Evolutionary conservation across 805 yeast species (phyloP).

Genomic region (Starmerella powellii): DNA sequence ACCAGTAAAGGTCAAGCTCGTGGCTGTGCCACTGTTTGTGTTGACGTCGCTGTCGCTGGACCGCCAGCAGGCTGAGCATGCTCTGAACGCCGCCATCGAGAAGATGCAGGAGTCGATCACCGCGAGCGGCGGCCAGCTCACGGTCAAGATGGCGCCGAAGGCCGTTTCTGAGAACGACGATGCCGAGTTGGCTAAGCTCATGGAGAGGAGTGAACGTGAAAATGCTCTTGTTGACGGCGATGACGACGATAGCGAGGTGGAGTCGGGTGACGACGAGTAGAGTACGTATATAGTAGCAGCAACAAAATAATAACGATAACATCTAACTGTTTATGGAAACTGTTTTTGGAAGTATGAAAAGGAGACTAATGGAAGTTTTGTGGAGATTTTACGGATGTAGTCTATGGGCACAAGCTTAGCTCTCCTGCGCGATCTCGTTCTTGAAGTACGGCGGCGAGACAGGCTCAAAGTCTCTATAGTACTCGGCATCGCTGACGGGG

Average conservation of each 20-base stretch:
- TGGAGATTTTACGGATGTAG: too few species aligned
- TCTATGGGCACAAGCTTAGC: too few species aligned
- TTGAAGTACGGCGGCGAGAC: constrained; percentile 3
- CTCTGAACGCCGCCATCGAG: constrained; percentile 67
- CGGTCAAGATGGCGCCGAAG: constrained; percentile 95
- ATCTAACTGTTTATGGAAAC: too few species aligned
- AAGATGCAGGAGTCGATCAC: constrained; percentile 59
- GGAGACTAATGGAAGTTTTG: too few species aligned
- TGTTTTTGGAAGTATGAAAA: neutral
- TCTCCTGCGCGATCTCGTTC: neutral
- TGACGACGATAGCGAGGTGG: constrained; percentile 42
- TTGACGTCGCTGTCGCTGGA: constrained; percentile 86
- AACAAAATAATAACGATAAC: constrained; percentile 7
- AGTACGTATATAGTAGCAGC: constrained; percentile 2
- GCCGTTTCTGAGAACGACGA: constrained; percentile 98
- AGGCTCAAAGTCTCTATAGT: constrained; percentile 6
- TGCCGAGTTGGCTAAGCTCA: constrained; percentile 89
- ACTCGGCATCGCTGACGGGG: constrained; percentile 28
- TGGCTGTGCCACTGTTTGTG: constrained; percentile 95
- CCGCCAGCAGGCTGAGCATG: constrained; percentile 74
- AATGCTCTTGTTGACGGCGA: constrained; percentile 76
- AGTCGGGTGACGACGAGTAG: constrained; percentile 23
- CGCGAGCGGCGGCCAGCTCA: constrained; percentile 71
- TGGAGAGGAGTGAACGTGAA: constrained; percentile 86
- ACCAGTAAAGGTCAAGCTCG: constrained; percentile 85